phyloP scores from a whole-genome alignment of 2,329 filamentous ascomycete genomes.

The Trichoderma brevicompactum region DNA sequence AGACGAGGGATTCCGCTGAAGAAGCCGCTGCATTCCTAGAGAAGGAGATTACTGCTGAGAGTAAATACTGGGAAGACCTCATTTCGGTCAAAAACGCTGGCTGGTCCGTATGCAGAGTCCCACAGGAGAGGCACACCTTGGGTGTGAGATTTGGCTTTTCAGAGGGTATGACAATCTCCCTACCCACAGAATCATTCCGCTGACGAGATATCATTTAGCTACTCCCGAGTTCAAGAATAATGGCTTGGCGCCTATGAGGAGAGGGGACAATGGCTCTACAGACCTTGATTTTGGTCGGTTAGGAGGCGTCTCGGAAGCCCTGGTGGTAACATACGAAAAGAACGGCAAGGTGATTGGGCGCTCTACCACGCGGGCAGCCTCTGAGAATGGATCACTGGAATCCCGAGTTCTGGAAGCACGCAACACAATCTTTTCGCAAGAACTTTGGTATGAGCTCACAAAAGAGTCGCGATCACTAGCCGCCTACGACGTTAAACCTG shows the following conservation, averaged over 20 bases:
- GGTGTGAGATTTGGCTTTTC: constrained; percentile 89
- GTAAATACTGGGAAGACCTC: constrained; percentile 87
- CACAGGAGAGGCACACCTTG: constrained; percentile 72
- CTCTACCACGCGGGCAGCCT: constrained; percentile 55
- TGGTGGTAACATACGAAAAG: constrained; percentile 70
- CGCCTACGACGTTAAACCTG: constrained; percentile 69
- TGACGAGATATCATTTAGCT: constrained; percentile 40
- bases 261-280: constrained; percentile 74
- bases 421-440: constrained; percentile 80
- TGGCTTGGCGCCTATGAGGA: constrained; percentile 79
- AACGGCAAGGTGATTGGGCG: constrained; percentile 63
- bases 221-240: constrained; percentile 65
- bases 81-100: constrained; percentile 79
- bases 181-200: background rate
- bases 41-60: constrained; percentile 77
- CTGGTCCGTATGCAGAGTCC: constrained; percentile 82
- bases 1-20: constrained; percentile 73
- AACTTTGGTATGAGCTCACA: constrained; percentile 88
- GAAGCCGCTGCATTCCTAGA: constrained; percentile 73
- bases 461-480: constrained; percentile 77
- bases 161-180: constrained; percentile 58
- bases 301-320: constrained; percentile 57
- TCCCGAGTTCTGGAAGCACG: constrained; percentile 73
- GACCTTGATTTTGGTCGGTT: constrained; percentile 68
- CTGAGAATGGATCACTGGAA: constrained; percentile 61